Base-by-base conservation (phyloP, 1,284 basidiomycete genomes). In the Anthracocystis setariae region DNA sequence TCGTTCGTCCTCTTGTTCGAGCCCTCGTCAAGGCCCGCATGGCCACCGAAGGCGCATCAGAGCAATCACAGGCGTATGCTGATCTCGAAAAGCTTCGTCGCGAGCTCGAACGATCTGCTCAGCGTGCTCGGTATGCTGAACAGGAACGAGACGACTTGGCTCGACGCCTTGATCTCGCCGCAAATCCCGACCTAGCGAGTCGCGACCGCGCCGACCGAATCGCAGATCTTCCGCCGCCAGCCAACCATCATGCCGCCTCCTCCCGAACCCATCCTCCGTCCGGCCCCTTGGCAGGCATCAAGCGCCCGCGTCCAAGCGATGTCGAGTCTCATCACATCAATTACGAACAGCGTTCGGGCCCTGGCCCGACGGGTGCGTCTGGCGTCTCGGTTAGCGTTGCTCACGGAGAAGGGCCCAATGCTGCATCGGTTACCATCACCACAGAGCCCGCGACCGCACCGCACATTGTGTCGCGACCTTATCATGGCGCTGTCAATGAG, bases 61-160 rank as follows among this genome's bases (percentile, higher is more conserved):
- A 68, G 25, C 48, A 20, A 23, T 55, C 60, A 17, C 69, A 63
- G 25, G 53, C 57, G 2, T 73, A 73, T 42, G 66, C 54, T 20
- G 66, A 73, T 38, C 58, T 73, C 25, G 71, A 73, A n/a, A 60
- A 62, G 45, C 65, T 73, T 7, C 65, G 71, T 20, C 48, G 49
- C 5, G 71, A 73, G 37, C 55, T 73, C 10, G 60, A 73, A 29
- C 39, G 59, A 9, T 57, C 71, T 3, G 50, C 66, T 0, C 65
- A 65, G 42, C 61, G 65, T 12, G 60, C 61, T 10, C 60, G 71
- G 10, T 42, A 73, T n/a, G 71, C 65, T 10, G 71, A 73, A 42
- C 57, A 50, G 38, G 65, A 73, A 50, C 53, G 71, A 2, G 71
- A 73, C 40, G 66, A 73, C 27, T 45, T 69, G 3, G 71, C 66